Conservation (phyloP, 2,329 filamentous ascomycete genomes). For the Capronia americana region DNA sequence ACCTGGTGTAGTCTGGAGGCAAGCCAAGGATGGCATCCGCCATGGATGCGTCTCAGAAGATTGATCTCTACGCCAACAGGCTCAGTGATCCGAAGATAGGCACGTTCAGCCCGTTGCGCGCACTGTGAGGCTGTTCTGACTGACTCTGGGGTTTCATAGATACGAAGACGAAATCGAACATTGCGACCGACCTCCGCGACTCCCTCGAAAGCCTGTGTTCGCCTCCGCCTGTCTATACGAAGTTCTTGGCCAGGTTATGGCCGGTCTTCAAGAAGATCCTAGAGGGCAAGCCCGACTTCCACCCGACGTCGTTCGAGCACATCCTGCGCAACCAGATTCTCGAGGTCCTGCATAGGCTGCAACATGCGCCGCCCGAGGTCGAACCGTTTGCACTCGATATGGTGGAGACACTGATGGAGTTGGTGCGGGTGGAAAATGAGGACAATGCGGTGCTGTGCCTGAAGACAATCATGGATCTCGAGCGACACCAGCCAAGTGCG, state of each 20-base stretch:
- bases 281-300: constrained; percentile 84
- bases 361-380: constrained; percentile 75
- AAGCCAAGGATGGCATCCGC: constrained; percentile 20
- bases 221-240: constrained; percentile 74
- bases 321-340: constrained; percentile 92
- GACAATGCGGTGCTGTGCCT: constrained; percentile 98
- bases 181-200: constrained; percentile 86
- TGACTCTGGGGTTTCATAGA: constrained; percentile 60
- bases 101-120: constrained; percentile 42
- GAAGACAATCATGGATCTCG: constrained; percentile 96
- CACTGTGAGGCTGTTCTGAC: constrained; percentile 12
- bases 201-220: constrained; percentile 84
- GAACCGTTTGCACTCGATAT: constrained; percentile 88
- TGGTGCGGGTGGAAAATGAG: constrained; percentile 93
- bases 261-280: constrained; percentile 88
- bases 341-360: constrained; percentile 92
- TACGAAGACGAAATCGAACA: constrained; percentile 77
- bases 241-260: constrained; percentile 85
- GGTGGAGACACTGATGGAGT: constrained; percentile 84
- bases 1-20: constrained; percentile 18
- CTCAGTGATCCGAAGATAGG: constrained; percentile 57
- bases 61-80: constrained; percentile 58
- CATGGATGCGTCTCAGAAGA: constrained; percentile 43
- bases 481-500: constrained; percentile 87
- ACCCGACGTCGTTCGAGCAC: constrained; percentile 88